Base-by-base conservation (phyloP, 345 rosid species). In the Litchi chinensis region DNA sequence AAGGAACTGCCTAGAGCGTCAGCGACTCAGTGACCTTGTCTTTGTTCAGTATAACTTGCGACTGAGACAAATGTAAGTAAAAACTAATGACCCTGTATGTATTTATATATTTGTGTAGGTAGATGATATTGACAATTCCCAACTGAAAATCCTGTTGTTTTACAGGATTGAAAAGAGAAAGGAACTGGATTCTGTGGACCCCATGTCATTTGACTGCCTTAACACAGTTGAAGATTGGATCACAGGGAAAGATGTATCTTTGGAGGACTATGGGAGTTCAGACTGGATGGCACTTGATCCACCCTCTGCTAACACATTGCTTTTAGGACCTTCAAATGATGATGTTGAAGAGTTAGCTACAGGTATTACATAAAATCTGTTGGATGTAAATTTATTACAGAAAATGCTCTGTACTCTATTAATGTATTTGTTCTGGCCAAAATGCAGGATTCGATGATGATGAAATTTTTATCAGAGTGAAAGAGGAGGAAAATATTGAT, bases 41-140 rank as follows among this genome's bases (percentile, higher is more conserved):
- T 94, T 89, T 84, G 97, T 94, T 70, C 98, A 87, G 85, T 91
- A 86, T 83, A 96, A 96, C 83, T 83, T 94, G 85, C 97, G 87
- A 32, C 90, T 96, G 72, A 86, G 80, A 80, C 90, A 88, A 81
- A 83, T 76, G 95, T 91, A 86, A 83, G 93, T 80, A 43, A 62
- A 71, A 48, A 54, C 16, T 32, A 22, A 39, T n/a, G 65, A 22
- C 28, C 70, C 22, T 68, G 9, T 12, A 52, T 66, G n/a, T 28
- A 32, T 32, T 32, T 32, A 32, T 32, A 12, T 74, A 10, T 72
- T 10, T 68, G 24, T 28, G 19, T 74, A 10, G 65, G 8, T 66
- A 67, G 48, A 70, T 70, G 68, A 76, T 60, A 16, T 19, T 13
- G 71, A 78, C 4, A 62, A 63, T 68, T 57, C 15, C 12, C 15